Conservation (phyloP, 2,329 filamentous ascomycete genomes). For the Paecilomyces variotii region DNA sequence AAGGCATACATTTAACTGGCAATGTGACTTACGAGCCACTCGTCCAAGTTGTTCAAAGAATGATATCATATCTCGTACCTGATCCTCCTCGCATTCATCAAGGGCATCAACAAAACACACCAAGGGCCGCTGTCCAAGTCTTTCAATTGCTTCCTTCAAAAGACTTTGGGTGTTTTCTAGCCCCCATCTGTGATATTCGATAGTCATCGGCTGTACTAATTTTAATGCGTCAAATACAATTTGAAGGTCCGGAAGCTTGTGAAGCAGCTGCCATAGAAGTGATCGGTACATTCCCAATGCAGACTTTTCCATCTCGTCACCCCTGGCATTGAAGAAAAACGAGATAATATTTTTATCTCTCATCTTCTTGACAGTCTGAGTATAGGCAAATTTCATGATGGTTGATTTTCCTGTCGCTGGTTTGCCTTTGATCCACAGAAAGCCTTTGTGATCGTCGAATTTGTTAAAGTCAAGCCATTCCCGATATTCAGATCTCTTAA, state of each 20-base stretch:
- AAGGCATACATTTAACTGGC: slow-evolving; percentile 24
- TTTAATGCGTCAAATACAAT: background rate
- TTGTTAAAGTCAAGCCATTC: slow-evolving; percentile 24
- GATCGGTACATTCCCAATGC: slow-evolving; percentile 44
- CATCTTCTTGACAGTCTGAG: slow-evolving; percentile 5
- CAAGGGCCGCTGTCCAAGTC: slow-evolving; percentile 17
- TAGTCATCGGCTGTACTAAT: slow-evolving; percentile 5
- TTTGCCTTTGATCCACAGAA: slow-evolving; percentile 33
- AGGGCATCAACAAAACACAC: slow-evolving; percentile 36
- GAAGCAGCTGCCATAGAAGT: slow-evolving; percentile 41
- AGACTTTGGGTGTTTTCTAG: slow-evolving; percentile 18
- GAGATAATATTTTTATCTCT: slow-evolving; percentile 21
- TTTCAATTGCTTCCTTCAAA: slow-evolving; percentile 16
- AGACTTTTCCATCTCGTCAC: slow-evolving; percentile 38
- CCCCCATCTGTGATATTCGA: slow-evolving; percentile 10
- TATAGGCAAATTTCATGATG: slow-evolving; percentile 36
- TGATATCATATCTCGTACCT: slow-evolving; percentile 27
- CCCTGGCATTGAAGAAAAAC: slow-evolving; percentile 46
- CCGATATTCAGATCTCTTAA: slow-evolving; percentile 1
- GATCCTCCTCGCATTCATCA: slow-evolving; percentile 33
- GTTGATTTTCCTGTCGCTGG: slow-evolving; percentile 39
- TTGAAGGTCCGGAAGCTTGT: slow-evolving; percentile 25
- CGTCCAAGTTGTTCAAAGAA: slow-evolving; percentile 24
- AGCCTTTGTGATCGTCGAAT: slow-evolving; percentile 10
- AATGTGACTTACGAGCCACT: slow-evolving; percentile 2